A percentile compares a stretch with the other conserved stretches of the same genome.
Evolutionary conservation across 2,329 filamentous ascomycete genomes (phyloP).

Genomic region (Phyllosticta citribraziliensis): DNA sequence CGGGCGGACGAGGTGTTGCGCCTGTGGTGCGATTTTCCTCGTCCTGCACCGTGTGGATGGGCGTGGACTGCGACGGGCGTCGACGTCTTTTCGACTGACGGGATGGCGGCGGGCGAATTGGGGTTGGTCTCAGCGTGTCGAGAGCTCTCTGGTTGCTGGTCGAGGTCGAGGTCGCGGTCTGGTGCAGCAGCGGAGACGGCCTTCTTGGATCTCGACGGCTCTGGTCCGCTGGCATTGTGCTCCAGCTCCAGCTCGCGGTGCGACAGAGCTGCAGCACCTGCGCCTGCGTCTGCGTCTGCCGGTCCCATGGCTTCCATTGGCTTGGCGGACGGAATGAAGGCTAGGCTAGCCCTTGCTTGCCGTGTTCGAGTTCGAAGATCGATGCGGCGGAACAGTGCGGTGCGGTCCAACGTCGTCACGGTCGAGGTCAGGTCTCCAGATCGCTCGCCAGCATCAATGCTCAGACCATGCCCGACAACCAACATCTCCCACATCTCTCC

Average conservation of each 20-base stretch:
- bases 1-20: constrained; percentile 9
- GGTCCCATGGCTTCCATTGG: background rate
- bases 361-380: no score
- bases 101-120: background rate
- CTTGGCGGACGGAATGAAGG: background rate
- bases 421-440: background rate
- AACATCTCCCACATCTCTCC: constrained; percentile 8
- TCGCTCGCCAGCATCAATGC: background rate
- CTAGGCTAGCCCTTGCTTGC: background rate
- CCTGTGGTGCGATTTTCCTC: constrained; percentile 6
- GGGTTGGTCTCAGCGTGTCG: background rate
- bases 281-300: background rate
- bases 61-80: background rate
- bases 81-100: constrained; percentile 1
- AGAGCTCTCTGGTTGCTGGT: background rate
- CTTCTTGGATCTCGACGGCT: background rate
- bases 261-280: background rate
- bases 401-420: background rate
- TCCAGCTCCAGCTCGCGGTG: no score
- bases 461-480: constrained; percentile 3
- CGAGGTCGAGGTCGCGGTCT: background rate
- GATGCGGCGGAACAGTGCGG: background rate
- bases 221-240: background rate
- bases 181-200: background rate
- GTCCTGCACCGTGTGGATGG: background rate